phyloP scores from a whole-genome alignment of 352 stramenopile species.

The Ophiocytium majus region DNA sequence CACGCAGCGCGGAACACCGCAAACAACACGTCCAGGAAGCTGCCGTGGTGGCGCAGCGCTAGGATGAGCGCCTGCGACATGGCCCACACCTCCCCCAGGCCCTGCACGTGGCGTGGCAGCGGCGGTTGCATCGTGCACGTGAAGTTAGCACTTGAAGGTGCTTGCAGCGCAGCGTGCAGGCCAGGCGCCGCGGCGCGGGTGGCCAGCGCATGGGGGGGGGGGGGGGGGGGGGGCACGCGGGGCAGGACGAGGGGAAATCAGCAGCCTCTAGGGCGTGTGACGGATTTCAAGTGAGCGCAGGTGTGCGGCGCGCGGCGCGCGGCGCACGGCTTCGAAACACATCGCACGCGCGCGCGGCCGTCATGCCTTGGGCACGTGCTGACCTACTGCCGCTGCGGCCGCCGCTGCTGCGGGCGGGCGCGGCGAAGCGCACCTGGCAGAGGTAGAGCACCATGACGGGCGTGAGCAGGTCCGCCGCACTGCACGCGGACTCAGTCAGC shows the following conservation, averaged over 20 bases:
- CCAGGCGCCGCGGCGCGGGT: not conserved
- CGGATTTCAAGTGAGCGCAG: no score
- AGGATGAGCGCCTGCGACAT: not conserved
- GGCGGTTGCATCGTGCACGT: no score
- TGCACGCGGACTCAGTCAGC: not conserved
- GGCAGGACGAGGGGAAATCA: no score
- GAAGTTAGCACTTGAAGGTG: no score
- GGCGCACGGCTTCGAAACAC: no score
- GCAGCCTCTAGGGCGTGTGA: no score
- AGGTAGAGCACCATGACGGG: constrained; percentile 41
- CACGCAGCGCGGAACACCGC: not conserved
- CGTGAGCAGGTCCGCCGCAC: not conserved
- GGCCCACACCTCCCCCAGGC: not conserved
- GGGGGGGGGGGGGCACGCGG: no score
- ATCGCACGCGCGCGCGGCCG: no score
- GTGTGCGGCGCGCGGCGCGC: no score
- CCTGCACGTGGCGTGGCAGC: not conserved
- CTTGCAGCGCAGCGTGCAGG: not conserved
- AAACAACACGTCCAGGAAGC: constrained; percentile 7
- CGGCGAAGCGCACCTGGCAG: constrained; percentile 15
- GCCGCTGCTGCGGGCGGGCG: no score
- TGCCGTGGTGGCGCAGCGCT: not conserved
- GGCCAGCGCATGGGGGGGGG: not conserved
- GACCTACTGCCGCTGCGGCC: no score
- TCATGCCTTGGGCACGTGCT: no score